phyloP scores from a whole-genome alignment of 306 rosid genomes.

The Fagus crenata region DNA sequence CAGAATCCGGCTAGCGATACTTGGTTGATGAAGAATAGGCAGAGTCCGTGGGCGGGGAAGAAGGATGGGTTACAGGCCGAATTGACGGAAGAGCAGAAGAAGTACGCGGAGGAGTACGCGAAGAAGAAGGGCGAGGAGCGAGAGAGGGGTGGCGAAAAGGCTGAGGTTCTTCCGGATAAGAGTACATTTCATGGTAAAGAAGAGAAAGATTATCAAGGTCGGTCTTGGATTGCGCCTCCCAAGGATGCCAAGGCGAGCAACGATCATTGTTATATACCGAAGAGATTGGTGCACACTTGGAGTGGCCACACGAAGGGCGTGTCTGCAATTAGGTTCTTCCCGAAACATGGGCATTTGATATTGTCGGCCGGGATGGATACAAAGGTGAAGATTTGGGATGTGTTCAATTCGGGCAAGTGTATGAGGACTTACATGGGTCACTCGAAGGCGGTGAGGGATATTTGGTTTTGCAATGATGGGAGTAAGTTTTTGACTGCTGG shows the following conservation, averaged over 20 bases:
- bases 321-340: slow-evolving; percentile 91
- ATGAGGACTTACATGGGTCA: slow-evolving; percentile 99
- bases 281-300: slow-evolving; percentile 97
- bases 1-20: slow-evolving; percentile 71
- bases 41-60: slow-evolving; percentile 96
- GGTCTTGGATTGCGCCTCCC: slow-evolving; percentile 95
- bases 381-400: slow-evolving; percentile 98
- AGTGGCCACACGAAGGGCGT: slow-evolving; percentile 98
- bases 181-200: slow-evolving; percentile 93
- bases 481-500: slow-evolving; percentile 84
- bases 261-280: slow-evolving; percentile 92
- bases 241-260: slow-evolving; percentile 89
- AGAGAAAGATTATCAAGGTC: slow-evolving; percentile 92
- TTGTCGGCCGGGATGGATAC: slow-evolving; percentile 92
- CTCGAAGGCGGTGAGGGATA: slow-evolving; percentile 81
- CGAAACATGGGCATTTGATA: slow-evolving; percentile 81
- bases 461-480: slow-evolving; percentile 90
- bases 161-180: slow-evolving; percentile 68
- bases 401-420: slow-evolving; percentile 87
- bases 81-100: slow-evolving; percentile 86
- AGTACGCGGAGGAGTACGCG: slow-evolving; percentile 84
- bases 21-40: slow-evolving; percentile 83
- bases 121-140: slow-evolving; percentile 96
- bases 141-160: slow-evolving; percentile 72
- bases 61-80: slow-evolving; percentile 75